A percentile compares a stretch with the other conserved stretches of the same genome.
These are phyloP conservation scores for Candida coquimbonensis DNA, from an alignment of 805 yeast species.

Conservation along the genomic window DNA sequence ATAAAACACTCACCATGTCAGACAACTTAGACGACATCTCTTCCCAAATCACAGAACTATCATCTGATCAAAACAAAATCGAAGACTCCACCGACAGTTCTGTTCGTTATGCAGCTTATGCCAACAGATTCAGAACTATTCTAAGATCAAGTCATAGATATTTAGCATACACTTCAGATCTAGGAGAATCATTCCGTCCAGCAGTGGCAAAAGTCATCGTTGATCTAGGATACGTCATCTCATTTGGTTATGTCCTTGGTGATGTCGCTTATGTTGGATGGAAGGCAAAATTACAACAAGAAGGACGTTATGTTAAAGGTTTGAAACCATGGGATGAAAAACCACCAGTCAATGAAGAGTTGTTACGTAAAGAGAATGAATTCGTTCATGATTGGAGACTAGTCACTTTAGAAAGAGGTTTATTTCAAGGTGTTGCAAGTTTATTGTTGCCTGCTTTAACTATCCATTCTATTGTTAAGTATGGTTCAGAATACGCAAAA, in stretches of 20 bases:
- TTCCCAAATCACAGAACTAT: conserved; percentile 6
- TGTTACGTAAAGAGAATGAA: conserved; percentile 20
- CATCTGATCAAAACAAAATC: conserved; percentile 8
- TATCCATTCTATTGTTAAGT: conserved; percentile 68
- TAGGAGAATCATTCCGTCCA: conserved; percentile 82
- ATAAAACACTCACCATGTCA: not conserved
- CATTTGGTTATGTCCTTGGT: conserved; percentile 70
- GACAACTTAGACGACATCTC: conserved; percentile 8
- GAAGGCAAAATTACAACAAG: conserved; percentile 59
- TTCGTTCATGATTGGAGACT: conserved; percentile 51
- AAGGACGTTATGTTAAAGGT: conserved; percentile 55
- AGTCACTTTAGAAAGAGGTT: conserved; percentile 60
- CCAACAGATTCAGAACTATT: conserved; percentile 66
- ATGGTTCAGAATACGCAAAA: conserved; percentile 51
- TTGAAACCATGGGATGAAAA: conserved; percentile 60
- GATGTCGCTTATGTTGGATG: conserved; percentile 71
- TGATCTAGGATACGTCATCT: conserved; percentile 57
- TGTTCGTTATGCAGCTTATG: conserved; percentile 77
- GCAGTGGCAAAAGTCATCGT: conserved; percentile 69
- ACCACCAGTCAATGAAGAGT: conserved; percentile 32
- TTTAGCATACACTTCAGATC: conserved; percentile 81
- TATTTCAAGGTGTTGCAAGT: conserved; percentile 75
- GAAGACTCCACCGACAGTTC: conserved; percentile 38
- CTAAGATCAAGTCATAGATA: conserved; percentile 69
- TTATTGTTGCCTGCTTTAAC: conserved; percentile 88